Percentiles rank a stretch among this genome's conserved stretches.
Conservation (phyloP, 2,329 filamentous ascomycete genomes). For the Exophiala calicioides region DNA sequence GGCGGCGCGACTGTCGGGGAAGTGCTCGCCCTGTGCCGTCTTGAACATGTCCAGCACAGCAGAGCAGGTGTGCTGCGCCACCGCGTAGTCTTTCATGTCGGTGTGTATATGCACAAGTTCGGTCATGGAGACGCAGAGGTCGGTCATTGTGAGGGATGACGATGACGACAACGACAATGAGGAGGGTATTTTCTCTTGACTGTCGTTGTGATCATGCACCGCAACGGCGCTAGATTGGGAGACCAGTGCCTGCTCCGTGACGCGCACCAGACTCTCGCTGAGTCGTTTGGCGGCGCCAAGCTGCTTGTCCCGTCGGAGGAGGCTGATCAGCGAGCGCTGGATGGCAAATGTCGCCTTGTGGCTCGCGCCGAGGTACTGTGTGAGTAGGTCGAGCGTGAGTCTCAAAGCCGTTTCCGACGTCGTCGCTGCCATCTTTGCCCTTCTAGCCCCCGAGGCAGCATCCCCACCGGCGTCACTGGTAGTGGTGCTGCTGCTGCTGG, state of each 20-base stretch:
- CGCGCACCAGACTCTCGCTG: background rate
- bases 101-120: conserved; percentile 12
- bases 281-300: conserved; percentile 6
- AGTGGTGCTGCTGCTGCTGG: no score
- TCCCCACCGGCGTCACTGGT: no score
- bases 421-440: background rate
- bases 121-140: conserved; percentile 7
- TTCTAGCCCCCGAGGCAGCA: no score
- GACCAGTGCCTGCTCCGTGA: conserved; percentile 6
- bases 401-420: conserved; percentile 7
- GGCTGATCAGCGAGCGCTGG: conserved; percentile 10
- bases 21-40: conserved; percentile 1
- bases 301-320: conserved; percentile 6
- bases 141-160: background rate
- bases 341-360: conserved; percentile 2
- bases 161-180: background rate
- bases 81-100: conserved; percentile 1
- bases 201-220: no score
- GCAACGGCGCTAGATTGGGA: background rate
- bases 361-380: background rate
- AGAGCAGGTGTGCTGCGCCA: conserved; percentile 1
- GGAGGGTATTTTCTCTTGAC: no score
- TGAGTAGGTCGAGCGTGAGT: conserved; percentile 4
- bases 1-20: conserved; percentile 9
- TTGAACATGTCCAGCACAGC: conserved; percentile 1